Percentiles rank a stretch among this genome's conserved stretches.
phyloP scores from a whole-genome alignment of 2,329 filamentous ascomycete species.

The Aspergillus sp. region DNA sequence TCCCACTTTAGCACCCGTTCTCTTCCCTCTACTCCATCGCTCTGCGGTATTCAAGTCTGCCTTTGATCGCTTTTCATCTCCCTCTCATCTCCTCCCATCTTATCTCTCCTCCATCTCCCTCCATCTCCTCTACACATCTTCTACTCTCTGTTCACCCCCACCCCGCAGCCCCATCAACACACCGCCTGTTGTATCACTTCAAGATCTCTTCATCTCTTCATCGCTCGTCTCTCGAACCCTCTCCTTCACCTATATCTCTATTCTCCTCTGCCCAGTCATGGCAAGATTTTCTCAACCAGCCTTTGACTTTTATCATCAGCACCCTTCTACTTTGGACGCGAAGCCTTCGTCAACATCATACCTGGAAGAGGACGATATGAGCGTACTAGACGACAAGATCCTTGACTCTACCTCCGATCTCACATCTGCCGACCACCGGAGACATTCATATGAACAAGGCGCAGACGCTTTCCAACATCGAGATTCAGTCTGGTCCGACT shows the following conservation, averaged over 20 bases:
- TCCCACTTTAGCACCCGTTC: constrained; percentile 19
- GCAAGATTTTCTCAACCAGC: constrained; percentile 46
- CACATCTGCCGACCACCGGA: constrained; percentile 46
- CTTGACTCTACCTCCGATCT: constrained; percentile 53
- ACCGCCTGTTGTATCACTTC: constrained; percentile 22
- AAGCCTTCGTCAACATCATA: constrained; percentile 41
- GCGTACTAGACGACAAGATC: constrained; percentile 50
- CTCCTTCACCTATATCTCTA: constrained; percentile 5
- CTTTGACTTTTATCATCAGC: constrained; percentile 46
- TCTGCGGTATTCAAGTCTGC: constrained; percentile 11
- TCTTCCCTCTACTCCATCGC: constrained; percentile 13
- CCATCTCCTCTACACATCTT: not conserved
- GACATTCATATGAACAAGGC: constrained; percentile 48
- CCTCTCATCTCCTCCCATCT: constrained; percentile 13
- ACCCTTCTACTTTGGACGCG: constrained; percentile 43
- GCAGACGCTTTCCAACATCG: constrained; percentile 54
- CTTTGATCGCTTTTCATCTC: constrained; percentile 12
- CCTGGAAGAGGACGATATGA: constrained; percentile 54
- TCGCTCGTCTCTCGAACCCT: constrained; percentile 7
- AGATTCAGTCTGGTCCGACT: constrained; percentile 53
- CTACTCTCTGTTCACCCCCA: constrained; percentile 5
- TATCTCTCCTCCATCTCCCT: constrained; percentile 1
- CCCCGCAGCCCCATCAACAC: constrained; percentile 20
- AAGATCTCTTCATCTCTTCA: constrained; percentile 9
- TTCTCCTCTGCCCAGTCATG: constrained; percentile 30